Conservation (phyloP, 371 early-diverging fungal genomes). For the Mucor indicus region DNA sequence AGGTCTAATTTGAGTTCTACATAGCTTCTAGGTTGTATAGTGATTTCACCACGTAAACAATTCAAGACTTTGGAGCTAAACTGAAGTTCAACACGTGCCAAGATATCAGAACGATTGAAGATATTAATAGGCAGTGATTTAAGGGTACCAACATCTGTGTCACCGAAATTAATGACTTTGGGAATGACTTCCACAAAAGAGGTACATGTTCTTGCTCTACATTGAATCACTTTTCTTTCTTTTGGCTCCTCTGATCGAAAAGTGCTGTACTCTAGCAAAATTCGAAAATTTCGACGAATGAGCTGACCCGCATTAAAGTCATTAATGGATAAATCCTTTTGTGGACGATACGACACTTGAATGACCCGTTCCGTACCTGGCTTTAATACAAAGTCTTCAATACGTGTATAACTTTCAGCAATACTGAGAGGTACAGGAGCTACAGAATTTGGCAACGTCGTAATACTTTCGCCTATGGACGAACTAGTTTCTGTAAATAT, state of each 20-base stretch:
- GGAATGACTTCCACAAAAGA: constrained; percentile 90
- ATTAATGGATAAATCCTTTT: constrained; percentile 54
- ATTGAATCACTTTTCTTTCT: constrained; percentile 87
- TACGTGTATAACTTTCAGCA: constrained; percentile 49
- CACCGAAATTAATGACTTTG: constrained; percentile 86
- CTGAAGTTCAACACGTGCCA: constrained; percentile 81
- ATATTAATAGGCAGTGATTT: constrained; percentile 84
- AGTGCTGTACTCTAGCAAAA: constrained; percentile 69
- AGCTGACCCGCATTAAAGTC: constrained; percentile 79
- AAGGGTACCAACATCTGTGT: constrained; percentile 91
- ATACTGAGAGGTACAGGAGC: not conserved
- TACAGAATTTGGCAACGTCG: no score
- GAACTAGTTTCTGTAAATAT: no score
- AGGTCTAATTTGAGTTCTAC: constrained; percentile 88
- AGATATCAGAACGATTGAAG: constrained; percentile 84
- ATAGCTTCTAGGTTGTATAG: constrained; percentile 82
- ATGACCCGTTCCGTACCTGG: constrained; percentile 86
- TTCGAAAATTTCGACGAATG: constrained; percentile 72
- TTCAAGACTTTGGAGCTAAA: constrained; percentile 93
- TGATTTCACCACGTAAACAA: constrained; percentile 75
- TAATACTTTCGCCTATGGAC: no score
- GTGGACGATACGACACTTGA: constrained; percentile 78
- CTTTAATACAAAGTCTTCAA: constrained; percentile 86
- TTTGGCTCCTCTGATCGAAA: constrained; percentile 51
- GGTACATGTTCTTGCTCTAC: constrained; percentile 90